Conservation (phyloP, 495 filamentous ascomycete species). For the Aspergillus sparsus region DNA sequence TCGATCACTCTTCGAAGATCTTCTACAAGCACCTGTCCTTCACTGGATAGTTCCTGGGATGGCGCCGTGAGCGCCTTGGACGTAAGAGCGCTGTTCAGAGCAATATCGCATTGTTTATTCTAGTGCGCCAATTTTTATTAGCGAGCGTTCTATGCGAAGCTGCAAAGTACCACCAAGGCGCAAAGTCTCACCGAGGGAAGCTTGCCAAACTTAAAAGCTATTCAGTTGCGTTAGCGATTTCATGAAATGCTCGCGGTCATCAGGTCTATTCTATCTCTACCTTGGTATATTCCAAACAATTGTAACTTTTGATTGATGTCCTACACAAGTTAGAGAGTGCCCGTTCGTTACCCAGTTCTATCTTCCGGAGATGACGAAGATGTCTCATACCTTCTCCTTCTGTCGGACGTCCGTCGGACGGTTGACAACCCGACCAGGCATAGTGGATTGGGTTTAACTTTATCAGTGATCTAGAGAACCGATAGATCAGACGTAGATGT, state of each 20-base stretch:
- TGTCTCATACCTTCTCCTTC: conserved; percentile 48
- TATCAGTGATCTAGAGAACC: conserved; percentile 11
- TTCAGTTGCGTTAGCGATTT: conserved; percentile 25
- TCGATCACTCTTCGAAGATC: conserved; percentile 84
- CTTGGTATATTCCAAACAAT: conserved; percentile 85
- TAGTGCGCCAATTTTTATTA: conserved; percentile 24
- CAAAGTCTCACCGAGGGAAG: conserved; percentile 74
- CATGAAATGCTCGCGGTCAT: not conserved
- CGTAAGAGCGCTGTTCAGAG: conserved; percentile 78
- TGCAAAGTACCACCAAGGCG: not conserved
- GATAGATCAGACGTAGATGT: not conserved
- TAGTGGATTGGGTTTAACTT: conserved; percentile 28
- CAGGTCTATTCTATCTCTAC: conserved; percentile 58
- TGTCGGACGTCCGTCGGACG: conserved; percentile 63
- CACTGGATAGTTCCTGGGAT: conserved; percentile 74
- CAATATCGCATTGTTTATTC: conserved; percentile 95
- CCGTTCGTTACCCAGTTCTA: too few species aligned
- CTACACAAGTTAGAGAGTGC: conserved; percentile 25
- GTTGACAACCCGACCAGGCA: conserved; percentile 57
- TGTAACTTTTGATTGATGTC: conserved; percentile 94
- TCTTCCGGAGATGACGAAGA: not conserved
- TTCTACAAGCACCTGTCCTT: conserved; percentile 73
- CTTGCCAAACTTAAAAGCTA: conserved; percentile 87
- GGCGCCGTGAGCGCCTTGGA: conserved; percentile 68
- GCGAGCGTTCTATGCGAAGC: not conserved